Base-by-base conservation (phyloP, 2,329 filamentous ascomycete genomes). In the Camillea tinctor region DNA sequence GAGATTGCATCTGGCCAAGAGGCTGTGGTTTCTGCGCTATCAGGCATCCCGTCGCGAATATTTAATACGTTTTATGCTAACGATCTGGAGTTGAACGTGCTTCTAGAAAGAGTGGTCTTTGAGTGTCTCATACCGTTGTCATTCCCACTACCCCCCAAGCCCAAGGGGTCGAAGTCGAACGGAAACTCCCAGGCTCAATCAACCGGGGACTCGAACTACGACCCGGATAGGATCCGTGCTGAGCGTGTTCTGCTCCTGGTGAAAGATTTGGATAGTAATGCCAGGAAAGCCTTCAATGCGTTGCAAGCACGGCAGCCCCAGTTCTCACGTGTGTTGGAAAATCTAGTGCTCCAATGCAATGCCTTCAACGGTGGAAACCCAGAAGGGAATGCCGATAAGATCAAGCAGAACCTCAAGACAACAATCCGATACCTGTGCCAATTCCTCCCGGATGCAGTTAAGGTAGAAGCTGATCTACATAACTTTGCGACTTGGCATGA, bases 401-500 rank as follows among this genome's bases (percentile, higher is more conserved):
- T 88, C 66, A 92, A 92, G 68, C 79, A 81, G 9, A 88, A 88
- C 58, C 82, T 99, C 26, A 85, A 87, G 59, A 88, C 84, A 66
- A 86, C 92, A 13, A 87, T 96, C 51, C 82, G 89, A 55, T 91
- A 88, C 71, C 79, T 97, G 50, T 83, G 88, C 4, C 86, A 87
- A 63, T 88, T 88, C 58, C 86, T 96, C 56, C 91, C 93, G 0
- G 94, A 99, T 67, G 78, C 87, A 0, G 73, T 84, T 56, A 87
- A 89, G 66, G 88, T 91, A 19, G 85, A 84, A 36, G 84, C 87
- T 17, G 93, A 98, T 74, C 79, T 99, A 13, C 88, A 91, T 77
- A 96, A 91, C 69, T 98, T 97, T 72, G 93, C 92, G 44, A 97
- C 94, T 74, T 83, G 89, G 67, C 92, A 98, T 70, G 93, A 99